Evolutionary conservation across 148 eudicot genomes (phyloP).

Genomic region (Drosera capensis): DNA sequence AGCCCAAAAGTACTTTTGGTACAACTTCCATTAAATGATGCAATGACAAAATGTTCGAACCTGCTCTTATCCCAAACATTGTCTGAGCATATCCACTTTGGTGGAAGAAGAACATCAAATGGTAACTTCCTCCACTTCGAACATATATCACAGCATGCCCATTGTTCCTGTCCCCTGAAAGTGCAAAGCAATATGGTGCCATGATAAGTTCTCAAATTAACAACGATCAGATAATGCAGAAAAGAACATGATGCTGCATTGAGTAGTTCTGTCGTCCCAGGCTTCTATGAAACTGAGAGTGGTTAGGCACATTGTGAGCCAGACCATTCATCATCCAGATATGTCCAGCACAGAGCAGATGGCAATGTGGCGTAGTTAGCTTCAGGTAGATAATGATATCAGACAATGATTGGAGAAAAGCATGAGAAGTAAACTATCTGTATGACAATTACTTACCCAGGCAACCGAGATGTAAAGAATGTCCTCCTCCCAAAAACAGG

Average conservation of each 20-base stretch:
- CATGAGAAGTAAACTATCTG: no score
- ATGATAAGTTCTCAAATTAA: no score
- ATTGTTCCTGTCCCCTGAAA: conserved; percentile 68
- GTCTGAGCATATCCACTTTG: conserved; percentile 74
- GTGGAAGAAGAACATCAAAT: conserved; percentile 49
- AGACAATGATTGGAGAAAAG: no score
- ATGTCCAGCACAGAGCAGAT: no score
- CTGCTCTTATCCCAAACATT: conserved; percentile 75
- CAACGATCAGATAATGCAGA: no score
- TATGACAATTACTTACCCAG: conserved; percentile 65
- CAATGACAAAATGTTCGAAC: conserved; percentile 11
- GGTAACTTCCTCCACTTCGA: conserved; percentile 82
- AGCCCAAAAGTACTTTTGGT: not conserved
- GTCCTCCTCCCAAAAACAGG: conserved; percentile 84
- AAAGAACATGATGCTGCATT: no score
- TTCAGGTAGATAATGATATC: no score
- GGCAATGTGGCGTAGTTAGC: no score
- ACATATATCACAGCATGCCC: conserved; percentile 91
- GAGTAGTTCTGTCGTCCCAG: no score
- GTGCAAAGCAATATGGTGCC: not conserved
- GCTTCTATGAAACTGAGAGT: no score
- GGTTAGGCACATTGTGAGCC: no score
- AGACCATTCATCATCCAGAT: no score
- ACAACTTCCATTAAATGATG: not conserved
- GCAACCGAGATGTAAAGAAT: conserved; percentile 27